Percentiles rank a stretch among this genome's conserved stretches.
Evolutionary conservation across 805 yeast genomes (phyloP).

Genomic region (Nakazawaea ambrosiae): DNA sequence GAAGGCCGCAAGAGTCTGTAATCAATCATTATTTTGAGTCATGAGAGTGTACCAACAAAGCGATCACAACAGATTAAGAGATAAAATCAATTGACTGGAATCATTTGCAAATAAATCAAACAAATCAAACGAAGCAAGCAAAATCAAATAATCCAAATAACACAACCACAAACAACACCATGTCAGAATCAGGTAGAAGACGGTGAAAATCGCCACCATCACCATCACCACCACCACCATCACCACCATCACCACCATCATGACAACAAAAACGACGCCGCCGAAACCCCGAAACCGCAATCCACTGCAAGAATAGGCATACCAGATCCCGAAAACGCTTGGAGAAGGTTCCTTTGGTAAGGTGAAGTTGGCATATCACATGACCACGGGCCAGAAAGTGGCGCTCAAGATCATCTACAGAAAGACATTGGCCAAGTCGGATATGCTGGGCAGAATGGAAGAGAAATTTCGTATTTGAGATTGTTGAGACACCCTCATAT

Average conservation of each 20-base stretch:
- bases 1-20: neutral
- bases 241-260: slow-evolving; percentile 18
- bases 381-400: slow-evolving; percentile 85
- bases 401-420: slow-evolving; percentile 91
- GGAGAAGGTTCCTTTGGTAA: slow-evolving; percentile 98
- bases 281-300: slow-evolving; percentile 9
- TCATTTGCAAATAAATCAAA: neutral
- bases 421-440: slow-evolving; percentile 86
- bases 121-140: neutral
- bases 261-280: slow-evolving; percentile 11
- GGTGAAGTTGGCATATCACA: slow-evolving; percentile 84
- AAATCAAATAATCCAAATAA: neutral
- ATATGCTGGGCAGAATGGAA: slow-evolving; percentile 96
- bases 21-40: neutral
- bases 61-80: neutral
- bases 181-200: neutral
- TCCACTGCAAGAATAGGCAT: slow-evolving; percentile 61
- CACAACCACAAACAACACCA: too few relatives aligned
- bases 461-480: slow-evolving; percentile 86
- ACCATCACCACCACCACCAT: slow-evolving; percentile 1
- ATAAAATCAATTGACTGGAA: neutral
- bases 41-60: neutral
- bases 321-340: slow-evolving; percentile 84
- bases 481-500: slow-evolving; percentile 91
- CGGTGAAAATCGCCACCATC: slow-evolving; percentile 2